Conservation (phyloP, 495 filamentous ascomycete genomes). For the Aspergillus olivimuriae region DNA sequence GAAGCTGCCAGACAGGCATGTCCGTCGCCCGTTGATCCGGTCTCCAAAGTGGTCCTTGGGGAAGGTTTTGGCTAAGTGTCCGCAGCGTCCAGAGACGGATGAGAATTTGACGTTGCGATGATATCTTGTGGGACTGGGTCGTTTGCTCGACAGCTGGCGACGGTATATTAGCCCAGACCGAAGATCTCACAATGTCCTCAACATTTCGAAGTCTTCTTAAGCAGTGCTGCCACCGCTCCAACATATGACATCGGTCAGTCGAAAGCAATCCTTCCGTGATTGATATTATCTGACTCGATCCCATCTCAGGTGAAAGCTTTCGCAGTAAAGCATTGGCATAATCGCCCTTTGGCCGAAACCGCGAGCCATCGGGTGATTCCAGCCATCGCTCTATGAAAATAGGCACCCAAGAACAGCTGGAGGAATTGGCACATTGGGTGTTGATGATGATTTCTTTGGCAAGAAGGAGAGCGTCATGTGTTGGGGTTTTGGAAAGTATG, state of each 20-base stretch:
- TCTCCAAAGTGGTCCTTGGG: conserved; percentile 18
- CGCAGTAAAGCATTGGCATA: conserved; percentile 16
- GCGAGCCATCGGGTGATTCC: conserved; percentile 5
- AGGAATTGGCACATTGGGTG: conserved; percentile 15
- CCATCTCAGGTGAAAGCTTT: conserved; percentile 17
- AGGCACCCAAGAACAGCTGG: conserved; percentile 18
- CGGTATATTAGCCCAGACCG: conserved; percentile 22
- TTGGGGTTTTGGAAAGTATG: conserved; percentile 13
- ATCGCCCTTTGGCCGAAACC: conserved; percentile 2
- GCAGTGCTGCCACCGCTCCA: conserved; percentile 30
- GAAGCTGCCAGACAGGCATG: conserved; percentile 17
- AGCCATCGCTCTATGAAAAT: conserved; percentile 26
- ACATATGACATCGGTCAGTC: conserved; percentile 9
- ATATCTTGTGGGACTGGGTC: conserved; percentile 1
- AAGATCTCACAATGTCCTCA: conserved; percentile 17
- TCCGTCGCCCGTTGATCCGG: conserved; percentile 16
- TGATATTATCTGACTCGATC: conserved; percentile 23
- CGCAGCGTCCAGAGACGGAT: conserved; percentile 35
- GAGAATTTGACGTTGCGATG: conserved; percentile 23
- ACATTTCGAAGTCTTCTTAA: conserved; percentile 18
- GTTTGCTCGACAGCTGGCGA: not conserved
- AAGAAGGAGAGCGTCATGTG: conserved; percentile 15
- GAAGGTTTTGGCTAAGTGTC: conserved; percentile 19
- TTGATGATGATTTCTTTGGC: conserved; percentile 28
- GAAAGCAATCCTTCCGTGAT: conserved; percentile 28